Evolutionary conservation across 2,329 filamentous ascomycete species (phyloP).

Genomic region (Talaromyces marneffei): DNA sequence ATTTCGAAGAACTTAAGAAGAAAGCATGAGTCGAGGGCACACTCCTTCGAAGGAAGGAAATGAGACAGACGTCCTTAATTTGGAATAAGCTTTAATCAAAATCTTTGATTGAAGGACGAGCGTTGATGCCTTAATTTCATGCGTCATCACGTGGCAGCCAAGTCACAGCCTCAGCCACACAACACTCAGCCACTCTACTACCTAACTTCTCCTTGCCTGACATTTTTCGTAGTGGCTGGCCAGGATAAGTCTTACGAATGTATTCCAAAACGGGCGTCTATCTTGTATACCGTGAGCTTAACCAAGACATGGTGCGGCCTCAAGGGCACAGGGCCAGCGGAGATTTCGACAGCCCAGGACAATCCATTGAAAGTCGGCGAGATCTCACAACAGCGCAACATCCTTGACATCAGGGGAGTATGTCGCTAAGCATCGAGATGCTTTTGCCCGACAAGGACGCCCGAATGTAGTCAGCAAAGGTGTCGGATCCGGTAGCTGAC

Average conservation of each 20-base stretch:
- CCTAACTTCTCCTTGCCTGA: neutral
- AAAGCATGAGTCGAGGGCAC: neutral
- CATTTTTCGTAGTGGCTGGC: neutral
- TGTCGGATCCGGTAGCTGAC: conserved; percentile 33
- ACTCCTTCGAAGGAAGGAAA: neutral
- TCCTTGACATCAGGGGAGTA: conserved; percentile 17
- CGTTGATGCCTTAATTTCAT: neutral
- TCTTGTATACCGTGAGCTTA: conserved; percentile 20
- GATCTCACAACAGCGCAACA: neutral
- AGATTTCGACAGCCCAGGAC: neutral
- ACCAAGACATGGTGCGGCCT: conserved; percentile 31
- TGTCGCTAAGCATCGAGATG: conserved; percentile 23
- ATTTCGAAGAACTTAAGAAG: too few species aligned
- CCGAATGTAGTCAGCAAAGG: conserved; percentile 26
- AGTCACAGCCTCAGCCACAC: neutral
- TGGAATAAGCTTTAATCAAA: neutral
- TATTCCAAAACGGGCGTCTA: conserved; percentile 30
- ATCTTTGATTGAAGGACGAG: too few species aligned
- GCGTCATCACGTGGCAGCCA: neutral
- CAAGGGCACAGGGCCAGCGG: conserved; percentile 21
- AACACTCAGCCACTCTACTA: neutral
- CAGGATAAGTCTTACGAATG: too few species aligned
- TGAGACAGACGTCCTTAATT: neutral
- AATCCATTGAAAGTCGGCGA: neutral
- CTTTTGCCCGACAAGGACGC: conserved; percentile 25